Base-by-base conservation (phyloP, 805 yeast species). In the Saccharomycopsis javanensis region DNA sequence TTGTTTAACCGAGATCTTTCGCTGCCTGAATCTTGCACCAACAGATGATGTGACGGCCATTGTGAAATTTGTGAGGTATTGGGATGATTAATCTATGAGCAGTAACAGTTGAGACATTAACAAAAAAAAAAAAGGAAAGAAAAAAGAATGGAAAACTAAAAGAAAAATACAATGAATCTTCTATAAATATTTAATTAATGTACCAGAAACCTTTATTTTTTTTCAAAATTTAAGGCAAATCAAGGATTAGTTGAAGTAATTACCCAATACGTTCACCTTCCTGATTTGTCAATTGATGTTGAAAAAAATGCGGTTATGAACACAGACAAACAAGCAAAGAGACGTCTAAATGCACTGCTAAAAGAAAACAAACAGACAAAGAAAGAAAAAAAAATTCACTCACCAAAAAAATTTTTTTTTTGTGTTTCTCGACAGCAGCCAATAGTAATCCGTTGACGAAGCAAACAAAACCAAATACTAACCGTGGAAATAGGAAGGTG, bases 1-100 rank as follows among this genome's bases (percentile, higher is more conserved):
- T 68, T 90, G 96, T 69, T 91, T 94, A 52, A 91, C 94, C 52
- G 96, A 86, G 63, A 92, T 91, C 72, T 94, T 94, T 60, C 98
- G 80, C 75, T 92, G 97, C 63, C 99, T 83, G 71, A 91, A 91
- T 61, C 97, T 75, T 46, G 92, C 86, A 55, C 61, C 61, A 25
- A 55, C 59, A 13, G 60, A 51, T 10, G 58, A 23, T 30, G 61
- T 58, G 31, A 56, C 61, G 30, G 61, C 61, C 63, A 60, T 60
- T 45, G 16, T 56, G 28, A 20, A 20, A 10, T 23, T 42, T 20
- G 18, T 42, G 15, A 8, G 25, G n/a, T 42, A 42, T 20, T 37
- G 8, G 16, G 8, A 16, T 10, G 23, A 30, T 10, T 50, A 18
- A n/a, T 37, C 45, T 42, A 42, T 42, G 23, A 15, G 27, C 48